phyloP scores from a whole-genome alignment of 2,329 filamentous ascomycete species.

The Botryotinia globosa region DNA sequence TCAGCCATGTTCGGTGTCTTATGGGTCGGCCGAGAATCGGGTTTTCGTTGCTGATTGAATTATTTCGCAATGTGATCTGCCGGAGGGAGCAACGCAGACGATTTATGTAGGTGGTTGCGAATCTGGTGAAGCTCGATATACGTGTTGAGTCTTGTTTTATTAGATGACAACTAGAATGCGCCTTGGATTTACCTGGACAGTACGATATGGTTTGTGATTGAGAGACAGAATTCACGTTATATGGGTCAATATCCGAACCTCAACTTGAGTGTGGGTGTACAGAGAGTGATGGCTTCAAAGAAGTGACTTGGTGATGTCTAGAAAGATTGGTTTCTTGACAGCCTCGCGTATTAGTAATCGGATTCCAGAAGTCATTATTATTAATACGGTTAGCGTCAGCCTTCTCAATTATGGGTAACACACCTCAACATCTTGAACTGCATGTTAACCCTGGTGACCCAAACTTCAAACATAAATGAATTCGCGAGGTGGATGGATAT shows the following conservation, averaged over 20 bases:
- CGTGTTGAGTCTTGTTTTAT: background rate
- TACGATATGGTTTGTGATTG: background rate
- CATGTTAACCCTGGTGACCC: background rate
- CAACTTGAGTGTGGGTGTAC: background rate
- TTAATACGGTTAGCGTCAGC: background rate
- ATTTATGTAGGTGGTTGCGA: background rate
- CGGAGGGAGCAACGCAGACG: background rate
- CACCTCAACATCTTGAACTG: background rate
- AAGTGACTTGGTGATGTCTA: background rate
- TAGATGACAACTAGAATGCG: background rate
- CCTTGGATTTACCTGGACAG: background rate
- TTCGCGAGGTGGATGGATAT: background rate
- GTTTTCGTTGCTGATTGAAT: background rate
- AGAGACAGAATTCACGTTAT: background rate
- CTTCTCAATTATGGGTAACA: no score
- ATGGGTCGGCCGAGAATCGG: background rate
- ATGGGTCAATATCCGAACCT: background rate
- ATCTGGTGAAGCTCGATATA: slow-evolving; percentile 9
- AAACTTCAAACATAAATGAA: background rate
- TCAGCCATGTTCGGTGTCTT: slow-evolving; percentile 10
- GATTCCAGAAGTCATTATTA: no score
- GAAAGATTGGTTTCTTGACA: slow-evolving; percentile 2
- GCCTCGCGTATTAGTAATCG: slow-evolving; percentile 17
- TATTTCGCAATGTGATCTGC: background rate
- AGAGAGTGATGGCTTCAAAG: background rate